Evolutionary conservation across 2,329 filamentous ascomycete genomes (phyloP).

Genomic region (Aureobasidium sp.): DNA sequence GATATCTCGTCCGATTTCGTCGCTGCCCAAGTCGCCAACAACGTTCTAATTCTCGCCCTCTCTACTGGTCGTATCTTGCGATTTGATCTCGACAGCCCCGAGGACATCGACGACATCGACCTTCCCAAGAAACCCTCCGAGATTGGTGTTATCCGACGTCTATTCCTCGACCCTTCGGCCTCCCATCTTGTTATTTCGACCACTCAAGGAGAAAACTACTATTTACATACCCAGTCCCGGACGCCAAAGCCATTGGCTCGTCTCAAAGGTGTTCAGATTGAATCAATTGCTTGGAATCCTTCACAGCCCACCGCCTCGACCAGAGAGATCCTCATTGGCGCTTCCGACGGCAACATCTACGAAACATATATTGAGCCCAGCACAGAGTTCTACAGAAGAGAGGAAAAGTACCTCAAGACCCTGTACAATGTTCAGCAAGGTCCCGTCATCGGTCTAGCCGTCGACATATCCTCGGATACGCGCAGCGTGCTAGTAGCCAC

Average conservation of each 20-base stretch:
- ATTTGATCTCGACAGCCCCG: constrained; percentile 87
- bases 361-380: constrained; percentile 92
- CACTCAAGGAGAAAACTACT: constrained; percentile 90
- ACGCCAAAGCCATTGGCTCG: constrained; percentile 75
- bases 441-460: constrained; percentile 78
- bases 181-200: constrained; percentile 92
- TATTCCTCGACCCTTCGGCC: constrained; percentile 96
- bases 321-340: constrained; percentile 84
- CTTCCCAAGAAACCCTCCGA: constrained; percentile 89
- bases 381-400: constrained; percentile 88
- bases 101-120: constrained; percentile 96
- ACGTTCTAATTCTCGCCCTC: constrained; percentile 86
- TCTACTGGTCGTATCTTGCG: constrained; percentile 87
- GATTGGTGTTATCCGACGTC: constrained; percentile 82
- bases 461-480: constrained; percentile 67
- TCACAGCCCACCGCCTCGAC: constrained; percentile 89
- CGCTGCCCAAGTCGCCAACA: constrained; percentile 92
- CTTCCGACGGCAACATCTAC: constrained; percentile 90
- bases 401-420: constrained; percentile 83
- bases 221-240: constrained; percentile 90
- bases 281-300: constrained; percentile 91
- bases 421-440: constrained; percentile 79
- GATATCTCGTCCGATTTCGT: constrained; percentile 92
- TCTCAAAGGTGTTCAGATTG: constrained; percentile 78
- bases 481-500: constrained; percentile 76